Base-by-base conservation (phyloP, 1,284 basidiomycete species). In the Stereum hirsutum region DNA sequence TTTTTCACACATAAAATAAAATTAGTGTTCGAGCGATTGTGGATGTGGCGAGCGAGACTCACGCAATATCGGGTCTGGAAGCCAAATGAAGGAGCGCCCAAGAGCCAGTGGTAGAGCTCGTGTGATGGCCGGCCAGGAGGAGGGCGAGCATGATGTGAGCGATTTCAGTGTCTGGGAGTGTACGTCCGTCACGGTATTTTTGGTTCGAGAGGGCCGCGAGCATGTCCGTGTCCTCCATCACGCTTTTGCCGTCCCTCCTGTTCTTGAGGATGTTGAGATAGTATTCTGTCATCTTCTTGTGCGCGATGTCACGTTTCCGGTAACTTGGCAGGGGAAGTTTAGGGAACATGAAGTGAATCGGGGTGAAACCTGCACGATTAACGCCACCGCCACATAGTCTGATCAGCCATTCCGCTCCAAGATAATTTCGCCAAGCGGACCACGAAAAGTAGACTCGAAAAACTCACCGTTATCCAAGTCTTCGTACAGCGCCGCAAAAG, bases 121-220 rank as follows among this genome's bases (percentile, higher is more conserved):
- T 99, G 68, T 99, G 96, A 66, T 99, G 96, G 21, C 96, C 96
- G 31, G 95, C 95, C 92, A 95, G 94, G 50, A 95, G 78, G 37
- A 94, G 74, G 17, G 91, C 90, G 53, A 93, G 94, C 86, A 99
- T 84, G 59, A 98, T 94, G 58, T 98, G 95, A 0, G 96, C 92
- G 49, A 99, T 87, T 62, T 98, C 93, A 51, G 89, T 82, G 57
- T 98, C 91, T 40, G 74, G 75, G 26, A 99, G 74, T 1, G 72
- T 59, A 32, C 77, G 72, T 39, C 96, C 96, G 57, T 83, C 76
- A 55, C 90, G 89, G 69, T 99, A 99, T 40, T 70, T 77, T 59
- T 94, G 89, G 51, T 81, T 73, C 66, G 86, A 78, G 21, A 99
- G 75, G 1, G 93, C 86, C 15, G 84, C 74, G 55, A 99, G 91